Evolutionary conservation across 2,329 filamentous ascomycete genomes (phyloP), one percentile per base, ranked within the genome.

Genomic region (Tolypocladium nubicola): DNA sequence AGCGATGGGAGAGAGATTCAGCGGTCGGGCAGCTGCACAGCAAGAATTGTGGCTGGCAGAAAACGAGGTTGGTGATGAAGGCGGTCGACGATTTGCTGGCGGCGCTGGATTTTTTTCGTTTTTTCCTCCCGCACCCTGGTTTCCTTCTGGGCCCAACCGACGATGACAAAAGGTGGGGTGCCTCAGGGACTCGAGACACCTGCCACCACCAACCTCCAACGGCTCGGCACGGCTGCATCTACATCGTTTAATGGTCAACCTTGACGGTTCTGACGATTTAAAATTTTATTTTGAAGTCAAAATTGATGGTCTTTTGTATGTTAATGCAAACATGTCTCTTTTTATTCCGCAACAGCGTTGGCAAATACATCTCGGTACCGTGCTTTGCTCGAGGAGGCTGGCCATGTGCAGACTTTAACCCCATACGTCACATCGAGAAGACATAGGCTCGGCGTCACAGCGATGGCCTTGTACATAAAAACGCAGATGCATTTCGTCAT

Each of bases 21-120:
- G 47, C 47, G 23, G 39, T 55, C 10, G 30, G 40, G 40, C 43
- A 41, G 53, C 38, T 21, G 39, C 16, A 13, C 45, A 21, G 53
- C 2, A 33, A 55, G 23, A 35, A 53, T 47, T 57, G 39, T 43
- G 47, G 47, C 26, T 50, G 47, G 47, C 47, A 50, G 47, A 35
- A 49, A 49, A 50, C 16, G 47, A 8, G 19, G 47, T 16, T 50
- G 47, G 26, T 50, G 47, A 52, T 56, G 43, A 57, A 61, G 61
- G 58, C 58, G 61, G 60, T 61, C 57, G 58, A 56, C 53, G 53
- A 57, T 47, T 52, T 60, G 47, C 43, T 54, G 50, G 43, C 41
- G 40, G 55, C 56, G 58, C 53, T 56, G 57, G 55, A 50, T 56
- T 62, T 33, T 33, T 60, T 59, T 58, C 55, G 19, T 40, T 54